phyloP scores from a whole-genome alignment of 106 monocot genomes.

The Acorus calamus region DNA sequence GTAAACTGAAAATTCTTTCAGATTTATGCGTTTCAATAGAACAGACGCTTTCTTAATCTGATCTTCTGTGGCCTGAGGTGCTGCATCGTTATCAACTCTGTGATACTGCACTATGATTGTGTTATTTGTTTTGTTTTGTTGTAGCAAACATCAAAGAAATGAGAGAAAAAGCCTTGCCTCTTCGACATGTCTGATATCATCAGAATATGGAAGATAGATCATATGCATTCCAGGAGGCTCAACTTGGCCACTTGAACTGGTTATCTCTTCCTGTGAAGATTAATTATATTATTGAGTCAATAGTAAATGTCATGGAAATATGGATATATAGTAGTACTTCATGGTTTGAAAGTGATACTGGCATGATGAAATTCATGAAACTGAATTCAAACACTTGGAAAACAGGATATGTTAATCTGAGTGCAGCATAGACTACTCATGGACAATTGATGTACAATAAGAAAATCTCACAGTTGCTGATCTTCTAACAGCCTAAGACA shows the following conservation, averaged over 20 bases:
- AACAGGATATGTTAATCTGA: too few relatives aligned
- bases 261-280: conserved; percentile 53
- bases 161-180: conserved; percentile 34
- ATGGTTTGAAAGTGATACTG: too few relatives aligned
- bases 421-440: too few relatives aligned
- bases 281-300: not conserved
- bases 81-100: conserved; percentile 12
- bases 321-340: too few relatives aligned
- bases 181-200: conserved; percentile 81
- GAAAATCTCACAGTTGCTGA: too few relatives aligned
- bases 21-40: conserved; percentile 56
- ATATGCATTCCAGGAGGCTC: conserved; percentile 98
- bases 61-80: conserved; percentile 55
- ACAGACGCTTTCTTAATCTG: conserved; percentile 72
- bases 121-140: not conserved
- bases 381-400: too few relatives aligned
- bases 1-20: conserved; percentile 84
- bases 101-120: conserved; percentile 36
- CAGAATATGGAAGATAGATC: conserved; percentile 93
- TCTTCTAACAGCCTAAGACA: too few relatives aligned
- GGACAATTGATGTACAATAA: too few relatives aligned
- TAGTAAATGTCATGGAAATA: not conserved
- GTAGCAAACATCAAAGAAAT: conserved; percentile 1
- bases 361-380: too few relatives aligned
- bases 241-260: conserved; percentile 60